Base-by-base conservation (phyloP, 768 basidiomycete genomes). In the Suillus placidus region DNA sequence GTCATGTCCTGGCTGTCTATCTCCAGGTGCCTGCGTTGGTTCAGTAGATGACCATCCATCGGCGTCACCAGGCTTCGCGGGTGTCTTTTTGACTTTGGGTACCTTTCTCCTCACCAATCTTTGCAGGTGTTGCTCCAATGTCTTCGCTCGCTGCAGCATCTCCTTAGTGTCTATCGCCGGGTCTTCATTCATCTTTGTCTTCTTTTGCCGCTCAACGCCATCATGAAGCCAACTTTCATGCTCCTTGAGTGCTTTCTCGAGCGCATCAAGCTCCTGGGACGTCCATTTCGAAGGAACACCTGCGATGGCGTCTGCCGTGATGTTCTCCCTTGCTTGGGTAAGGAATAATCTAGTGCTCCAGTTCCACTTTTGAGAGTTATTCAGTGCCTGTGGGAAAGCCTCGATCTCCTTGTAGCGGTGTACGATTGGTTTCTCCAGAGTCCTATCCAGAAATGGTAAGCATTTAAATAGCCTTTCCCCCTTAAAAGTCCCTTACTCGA, bases 271-370 rank as follows among this genome's bases (percentile, higher is more conserved):
- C 75, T 99, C 97, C n/a, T 89, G 91, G 18, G 81, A 74, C 1
- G 95, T 95, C 87, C 91, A 97, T 73, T 92, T 93, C 0, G 90
- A 88, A 0, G 87, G 88, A 8, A 88, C 77, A 6, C 83, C 89
- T 0, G 81, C 83, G 12, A 83, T 82, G 16, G 82, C 78, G 69
- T 92, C 92, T 4, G 79, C 77, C 2, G 93, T 93, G 52, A 91
- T 78, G 76, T 97, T 96, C 64, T 82, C 74, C 7, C 83, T 82
- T 30, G 96, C 95, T 62, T 94, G 91, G 1, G 83, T 79, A 35
- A 97, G 84, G 89, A 99, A 99, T n/a, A 92, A 76, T 18, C 84
- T 89, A 65, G 87, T 92, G 77, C 84, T 90, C 92, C 87, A 99
- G 79, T 88, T 94, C 91, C 88, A 91, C 86, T 88, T 90, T 74